phyloP scores from a whole-genome alignment of 2,329 filamentous ascomycete species.

The Xylariaceae sp. region DNA sequence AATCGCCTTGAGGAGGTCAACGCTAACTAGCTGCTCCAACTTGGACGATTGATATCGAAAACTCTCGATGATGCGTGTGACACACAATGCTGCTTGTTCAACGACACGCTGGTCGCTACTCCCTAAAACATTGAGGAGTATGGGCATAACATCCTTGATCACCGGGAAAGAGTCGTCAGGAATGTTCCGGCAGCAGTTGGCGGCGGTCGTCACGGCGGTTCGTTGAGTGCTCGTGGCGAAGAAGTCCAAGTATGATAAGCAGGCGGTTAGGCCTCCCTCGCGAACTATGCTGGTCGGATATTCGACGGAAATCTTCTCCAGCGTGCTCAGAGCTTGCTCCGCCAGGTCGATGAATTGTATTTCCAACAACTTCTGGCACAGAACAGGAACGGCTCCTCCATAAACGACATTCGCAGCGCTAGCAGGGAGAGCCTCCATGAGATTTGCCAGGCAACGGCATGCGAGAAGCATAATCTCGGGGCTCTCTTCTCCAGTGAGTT shows the following conservation, averaged over 20 bases:
- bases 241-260: constrained; percentile 91
- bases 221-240: constrained; percentile 96
- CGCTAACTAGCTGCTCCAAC: constrained; percentile 85
- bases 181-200: constrained; percentile 96
- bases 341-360: constrained; percentile 97
- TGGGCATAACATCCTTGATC: constrained; percentile 94
- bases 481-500: constrained; percentile 77
- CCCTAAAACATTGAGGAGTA: constrained; percentile 77
- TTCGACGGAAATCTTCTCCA: constrained; percentile 96
- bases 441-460: constrained; percentile 88
- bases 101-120: constrained; percentile 96
- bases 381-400: constrained; percentile 87
- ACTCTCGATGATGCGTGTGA: constrained; percentile 93
- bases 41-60: constrained; percentile 85
- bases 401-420: constrained; percentile 96
- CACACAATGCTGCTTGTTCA: constrained; percentile 91
- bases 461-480: constrained; percentile 96
- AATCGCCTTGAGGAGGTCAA: constrained; percentile 78
- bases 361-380: constrained; percentile 91
- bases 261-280: constrained; percentile 92
- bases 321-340: constrained; percentile 90
- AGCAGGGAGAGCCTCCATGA: constrained; percentile 94
- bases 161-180: constrained; percentile 89
- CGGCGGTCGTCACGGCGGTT: constrained; percentile 92
- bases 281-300: constrained; percentile 93